phyloP scores from a whole-genome alignment of 2,329 filamentous ascomycete genomes.

The Drechmeria coniospora region DNA sequence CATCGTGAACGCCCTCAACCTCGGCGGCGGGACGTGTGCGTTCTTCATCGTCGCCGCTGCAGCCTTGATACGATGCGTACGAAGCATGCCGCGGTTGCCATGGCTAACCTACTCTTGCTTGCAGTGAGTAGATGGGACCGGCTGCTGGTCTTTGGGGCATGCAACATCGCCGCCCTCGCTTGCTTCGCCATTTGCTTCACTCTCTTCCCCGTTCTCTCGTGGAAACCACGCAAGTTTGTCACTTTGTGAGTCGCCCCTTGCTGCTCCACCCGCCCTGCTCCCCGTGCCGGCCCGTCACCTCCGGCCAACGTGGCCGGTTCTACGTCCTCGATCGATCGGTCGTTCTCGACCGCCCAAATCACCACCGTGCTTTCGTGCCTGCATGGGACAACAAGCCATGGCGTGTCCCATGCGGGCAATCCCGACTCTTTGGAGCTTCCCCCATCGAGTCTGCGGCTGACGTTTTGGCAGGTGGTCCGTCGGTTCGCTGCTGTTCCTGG shows the following conservation, averaged over 20 bases:
- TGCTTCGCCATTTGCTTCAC: constrained; percentile 92
- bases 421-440: constrained; percentile 1
- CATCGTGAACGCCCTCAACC: constrained; percentile 13
- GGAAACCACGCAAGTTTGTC: constrained; percentile 84
- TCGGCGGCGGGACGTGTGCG: constrained; percentile 33
- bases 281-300: too few relatives aligned
- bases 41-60: constrained; percentile 17
- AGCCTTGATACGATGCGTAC: constrained; percentile 23
- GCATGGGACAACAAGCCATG: too few relatives aligned
- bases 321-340: too few relatives aligned
- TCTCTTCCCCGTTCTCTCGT: constrained; percentile 67
- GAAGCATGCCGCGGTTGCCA: constrained; percentile 25
- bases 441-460: constrained; percentile 10
- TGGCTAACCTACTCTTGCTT: constrained; percentile 21
- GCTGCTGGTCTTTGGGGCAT: constrained; percentile 77
- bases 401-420: constrained; percentile 1
- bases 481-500: constrained; percentile 77
- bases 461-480: constrained; percentile 65
- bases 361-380: too few relatives aligned
- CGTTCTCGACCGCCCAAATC: too few relatives aligned
- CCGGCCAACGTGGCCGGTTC: too few relatives aligned
- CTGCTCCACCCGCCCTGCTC: constrained; percentile 3
- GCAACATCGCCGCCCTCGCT: constrained; percentile 75
- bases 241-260: constrained; percentile 61
- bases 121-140: constrained; percentile 96